Conservation (phyloP, 2,329 filamentous ascomycete genomes). For the Phaeomoniella chlamydospora region DNA sequence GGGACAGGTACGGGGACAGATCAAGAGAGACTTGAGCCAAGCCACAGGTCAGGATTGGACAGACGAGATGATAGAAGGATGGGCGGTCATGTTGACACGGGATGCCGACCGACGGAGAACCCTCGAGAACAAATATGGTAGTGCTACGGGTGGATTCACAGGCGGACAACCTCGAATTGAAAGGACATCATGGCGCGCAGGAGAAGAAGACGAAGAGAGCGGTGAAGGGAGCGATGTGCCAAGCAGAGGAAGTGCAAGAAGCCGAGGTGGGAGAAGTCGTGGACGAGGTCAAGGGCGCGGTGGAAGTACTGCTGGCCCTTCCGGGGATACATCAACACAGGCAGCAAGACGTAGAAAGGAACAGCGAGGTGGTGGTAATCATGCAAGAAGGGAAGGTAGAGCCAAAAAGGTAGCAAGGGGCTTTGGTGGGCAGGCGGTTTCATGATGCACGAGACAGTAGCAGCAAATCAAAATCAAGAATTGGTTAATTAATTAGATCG, state of each 20-base stretch:
- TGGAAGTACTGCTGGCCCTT: slow-evolving; percentile 9
- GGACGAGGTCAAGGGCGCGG: slow-evolving; percentile 6
- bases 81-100: slow-evolving; percentile 71
- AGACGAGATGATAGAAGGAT: slow-evolving; percentile 87
- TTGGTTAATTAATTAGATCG: too few relatives aligned
- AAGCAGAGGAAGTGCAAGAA: slow-evolving; percentile 1
- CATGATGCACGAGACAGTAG: neutral
- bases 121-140: slow-evolving; percentile 55
- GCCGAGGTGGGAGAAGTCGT: slow-evolving; percentile 5
- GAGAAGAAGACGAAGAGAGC: slow-evolving; percentile 4
- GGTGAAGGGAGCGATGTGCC: slow-evolving; percentile 1
- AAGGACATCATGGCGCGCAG: slow-evolving; percentile 9
- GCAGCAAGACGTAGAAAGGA: slow-evolving; percentile 11
- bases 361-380: slow-evolving; percentile 11
- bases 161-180: slow-evolving; percentile 9
- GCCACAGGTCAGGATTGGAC: slow-evolving; percentile 27
- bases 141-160: slow-evolving; percentile 3
- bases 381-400: slow-evolving; percentile 11
- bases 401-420: slow-evolving; percentile 13
- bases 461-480: too few relatives aligned
- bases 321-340: slow-evolving; percentile 9
- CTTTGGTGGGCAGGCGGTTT: slow-evolving; percentile 7
- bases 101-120: slow-evolving; percentile 54
- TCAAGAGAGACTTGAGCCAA: slow-evolving; percentile 71
- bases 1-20: slow-evolving; percentile 42